Evolutionary conservation across 169 alveolate genomes (phyloP).

Genomic region (Neospora caninum): DNA sequence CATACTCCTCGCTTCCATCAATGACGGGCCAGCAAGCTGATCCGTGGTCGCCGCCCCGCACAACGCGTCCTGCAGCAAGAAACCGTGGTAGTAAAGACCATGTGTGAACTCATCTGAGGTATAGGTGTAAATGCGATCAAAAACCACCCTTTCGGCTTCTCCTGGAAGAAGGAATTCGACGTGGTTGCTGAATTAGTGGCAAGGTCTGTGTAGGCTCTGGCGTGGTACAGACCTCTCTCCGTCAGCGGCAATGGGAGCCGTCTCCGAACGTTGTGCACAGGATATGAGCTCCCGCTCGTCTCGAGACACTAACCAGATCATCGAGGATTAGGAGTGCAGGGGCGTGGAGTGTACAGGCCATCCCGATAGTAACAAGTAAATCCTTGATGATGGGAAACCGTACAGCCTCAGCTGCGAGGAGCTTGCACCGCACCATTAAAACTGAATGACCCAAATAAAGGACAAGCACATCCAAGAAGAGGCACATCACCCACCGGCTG

Average conservation of each 20-base stretch:
- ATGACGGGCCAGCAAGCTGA: background rate
- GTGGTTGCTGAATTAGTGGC: no score
- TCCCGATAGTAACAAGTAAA: background rate
- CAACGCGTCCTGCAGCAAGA: slow-evolving; percentile 9
- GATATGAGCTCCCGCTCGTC: background rate
- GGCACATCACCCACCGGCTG: background rate
- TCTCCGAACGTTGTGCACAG: background rate
- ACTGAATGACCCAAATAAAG: background rate
- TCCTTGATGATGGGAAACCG: background rate
- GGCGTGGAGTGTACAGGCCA: background rate
- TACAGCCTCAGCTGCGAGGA: slow-evolving; percentile 4
- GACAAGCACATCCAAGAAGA: background rate
- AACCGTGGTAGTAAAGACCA: background rate
- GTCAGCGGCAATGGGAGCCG: no score
- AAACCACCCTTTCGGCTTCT: no score
- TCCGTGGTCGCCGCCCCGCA: background rate
- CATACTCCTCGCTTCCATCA: slow-evolving; percentile 13
- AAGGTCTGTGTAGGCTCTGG: no score
- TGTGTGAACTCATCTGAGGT: no score
- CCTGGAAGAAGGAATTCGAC: no score
- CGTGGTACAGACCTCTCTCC: no score
- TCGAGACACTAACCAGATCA: slow-evolving; percentile 14
- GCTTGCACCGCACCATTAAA: slow-evolving; percentile 1
- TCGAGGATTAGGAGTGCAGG: slow-evolving; percentile 19
- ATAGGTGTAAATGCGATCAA: no score